Base-by-base conservation (phyloP, 2,329 filamentous ascomycete genomes). In the Cladophialophora psammophila region DNA sequence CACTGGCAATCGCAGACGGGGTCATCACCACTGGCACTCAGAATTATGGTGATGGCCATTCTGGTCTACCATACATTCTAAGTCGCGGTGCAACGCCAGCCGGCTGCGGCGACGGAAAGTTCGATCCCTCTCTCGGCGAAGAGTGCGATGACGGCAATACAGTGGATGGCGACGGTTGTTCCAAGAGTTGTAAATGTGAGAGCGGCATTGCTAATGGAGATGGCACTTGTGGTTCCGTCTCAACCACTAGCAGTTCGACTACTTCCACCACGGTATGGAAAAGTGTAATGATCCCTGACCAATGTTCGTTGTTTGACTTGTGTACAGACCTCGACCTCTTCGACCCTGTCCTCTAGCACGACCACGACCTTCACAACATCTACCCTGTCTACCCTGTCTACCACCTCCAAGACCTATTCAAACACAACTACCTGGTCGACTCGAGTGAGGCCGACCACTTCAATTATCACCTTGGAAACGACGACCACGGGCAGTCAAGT, bases 71-170 rank as follows among this genome's bases (percentile, higher is more conserved):
- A n/a, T 55, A 55, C 20, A 55, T 55, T 38, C 53, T 55, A 13
- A 55, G 53, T 12, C 53, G 53, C n/a, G 53, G 53, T 26, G 53
- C 53, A 35, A 55, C 53, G 2, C 53, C 53, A 4, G 53, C 53
- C 15, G 56, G 56, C 40, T 59, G 56, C 20, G 56, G 56, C 12
- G 36, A 59, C 5, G 56, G 56, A 3, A 18, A 42, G 18, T 38
- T 40, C 13, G 56, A 59, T 12, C 32, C 35, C n/a, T 59, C 56
- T n/a, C 56, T 59, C 13, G 56, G 56, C 12, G 56, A 59, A 59
- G 56, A 59, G 56, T 59, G 56, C 38, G 56, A 59, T 13, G 56
- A 59, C 38, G 56, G 56, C 56, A 59, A 59, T 12, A 45, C 56
- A 8, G 40, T 26, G n/a, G 40, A 59, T n/a, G 56, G 56, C n/a